These are phyloP conservation scores for Westerdykella aurantiaca DNA, from an alignment of 2,329 filamentous ascomycete genomes.

Conservation along the genomic window DNA sequence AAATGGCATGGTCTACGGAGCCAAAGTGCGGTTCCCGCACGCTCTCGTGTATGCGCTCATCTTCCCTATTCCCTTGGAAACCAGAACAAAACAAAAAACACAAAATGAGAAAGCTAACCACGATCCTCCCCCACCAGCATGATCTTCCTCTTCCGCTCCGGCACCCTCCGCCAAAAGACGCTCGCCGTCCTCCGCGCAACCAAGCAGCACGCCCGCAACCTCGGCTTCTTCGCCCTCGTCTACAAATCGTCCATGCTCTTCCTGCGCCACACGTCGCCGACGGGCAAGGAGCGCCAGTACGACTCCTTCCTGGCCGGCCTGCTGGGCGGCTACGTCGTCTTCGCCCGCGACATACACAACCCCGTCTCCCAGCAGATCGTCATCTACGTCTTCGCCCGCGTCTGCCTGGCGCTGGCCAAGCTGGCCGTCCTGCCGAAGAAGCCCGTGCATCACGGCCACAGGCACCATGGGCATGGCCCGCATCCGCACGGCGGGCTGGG, in stretches of 20 bases:
- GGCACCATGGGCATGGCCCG: not conserved
- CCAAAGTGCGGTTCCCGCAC: slow-evolving; percentile 97
- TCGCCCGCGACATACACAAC: slow-evolving; percentile 72
- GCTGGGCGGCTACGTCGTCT: slow-evolving; percentile 86
- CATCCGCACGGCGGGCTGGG: slow-evolving; percentile 37
- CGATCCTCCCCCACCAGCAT: slow-evolving; percentile 52
- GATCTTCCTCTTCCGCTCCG: slow-evolving; percentile 93
- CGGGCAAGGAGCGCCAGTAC: slow-evolving; percentile 60
- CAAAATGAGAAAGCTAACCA: slow-evolving; percentile 4
- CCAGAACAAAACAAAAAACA: not conserved
- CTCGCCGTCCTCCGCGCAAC: slow-evolving; percentile 78
- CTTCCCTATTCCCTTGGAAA: not conserved
- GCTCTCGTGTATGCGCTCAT: slow-evolving; percentile 65
- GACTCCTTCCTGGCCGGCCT: slow-evolving; percentile 85
- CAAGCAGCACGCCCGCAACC: slow-evolving; percentile 81
- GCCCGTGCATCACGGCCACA: slow-evolving; percentile 29
- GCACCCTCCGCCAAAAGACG: slow-evolving; percentile 74
- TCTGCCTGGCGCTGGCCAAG: slow-evolving; percentile 76
- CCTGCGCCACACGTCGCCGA: slow-evolving; percentile 53
- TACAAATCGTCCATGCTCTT: slow-evolving; percentile 81
- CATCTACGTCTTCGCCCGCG: slow-evolving; percentile 93
- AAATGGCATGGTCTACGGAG: slow-evolving; percentile 94
- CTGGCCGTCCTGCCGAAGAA: slow-evolving; percentile 63
- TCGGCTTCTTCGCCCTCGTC: slow-evolving; percentile 82
- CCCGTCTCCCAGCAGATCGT: slow-evolving; percentile 95